A percentile compares a stretch with the other conserved stretches of the same genome.
Conservation (phyloP, 495 filamentous ascomycete species). For the Xylaria grammica region DNA sequence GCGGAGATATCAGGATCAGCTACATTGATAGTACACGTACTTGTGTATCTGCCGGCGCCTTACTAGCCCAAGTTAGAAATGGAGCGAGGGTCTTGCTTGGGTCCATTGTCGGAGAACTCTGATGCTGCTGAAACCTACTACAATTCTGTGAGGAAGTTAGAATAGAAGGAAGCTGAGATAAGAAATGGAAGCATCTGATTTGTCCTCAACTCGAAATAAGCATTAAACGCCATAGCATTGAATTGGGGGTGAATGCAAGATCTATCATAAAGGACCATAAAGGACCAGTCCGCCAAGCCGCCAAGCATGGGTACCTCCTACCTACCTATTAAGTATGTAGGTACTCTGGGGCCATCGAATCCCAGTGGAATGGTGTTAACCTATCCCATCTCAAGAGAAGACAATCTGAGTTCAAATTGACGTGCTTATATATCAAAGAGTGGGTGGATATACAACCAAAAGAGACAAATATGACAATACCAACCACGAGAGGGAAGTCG, state of each 20-base stretch:
- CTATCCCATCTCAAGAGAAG: neutral
- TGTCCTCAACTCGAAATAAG: neutral
- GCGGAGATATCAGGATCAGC: constrained; percentile 42
- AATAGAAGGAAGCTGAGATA: constrained; percentile 8
- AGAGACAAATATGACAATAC: too few species aligned
- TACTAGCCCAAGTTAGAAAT: neutral
- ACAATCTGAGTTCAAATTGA: neutral
- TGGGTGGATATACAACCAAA: too few species aligned
- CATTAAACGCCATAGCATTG: neutral
- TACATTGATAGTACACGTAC: constrained; percentile 8
- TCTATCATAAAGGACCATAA: too few species aligned
- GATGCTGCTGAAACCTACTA: neutral
- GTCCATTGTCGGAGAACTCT: neutral
- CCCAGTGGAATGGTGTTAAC: neutral
- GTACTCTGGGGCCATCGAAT: neutral
- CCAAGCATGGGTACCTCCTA: too few species aligned
- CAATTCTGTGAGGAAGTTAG: constrained; percentile 8
- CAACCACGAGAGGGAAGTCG: too few species aligned
- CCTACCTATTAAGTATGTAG: too few species aligned
- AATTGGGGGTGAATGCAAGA: neutral
- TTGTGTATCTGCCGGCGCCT: neutral
- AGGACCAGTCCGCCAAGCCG: too few species aligned
- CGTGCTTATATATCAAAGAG: too few species aligned
- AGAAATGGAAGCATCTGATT: constrained; percentile 15
- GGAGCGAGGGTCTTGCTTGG: constrained; percentile 1